These are phyloP conservation scores for Boletus coccyginus DNA, from an alignment of 768 basidiomycete genomes.

Conservation along the genomic window DNA sequence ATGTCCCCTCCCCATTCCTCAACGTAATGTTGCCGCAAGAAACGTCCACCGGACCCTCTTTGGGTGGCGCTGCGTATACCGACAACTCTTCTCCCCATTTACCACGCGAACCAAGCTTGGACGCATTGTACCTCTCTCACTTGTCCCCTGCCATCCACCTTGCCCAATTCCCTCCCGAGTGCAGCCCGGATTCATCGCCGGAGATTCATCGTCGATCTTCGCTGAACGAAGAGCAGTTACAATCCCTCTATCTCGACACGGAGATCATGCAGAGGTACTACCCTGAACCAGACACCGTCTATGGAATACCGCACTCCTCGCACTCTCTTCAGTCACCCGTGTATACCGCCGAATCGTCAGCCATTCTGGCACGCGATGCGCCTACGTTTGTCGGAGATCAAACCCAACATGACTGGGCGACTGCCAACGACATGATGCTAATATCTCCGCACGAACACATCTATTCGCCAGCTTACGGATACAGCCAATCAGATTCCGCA, in stretches of 20 bases:
- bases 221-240: constrained; percentile 22
- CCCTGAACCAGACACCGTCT: constrained; percentile 14
- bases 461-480: constrained; percentile 19
- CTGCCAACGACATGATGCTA: constrained; percentile 13
- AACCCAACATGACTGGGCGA: constrained; percentile 12
- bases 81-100: constrained; percentile 4
- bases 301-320: constrained; percentile 5
- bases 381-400: constrained; percentile 14
- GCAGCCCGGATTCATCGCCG: constrained; percentile 10
- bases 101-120: constrained; percentile 14
- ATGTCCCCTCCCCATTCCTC: constrained; percentile 33
- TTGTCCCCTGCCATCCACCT: constrained; percentile 18
- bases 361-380: constrained; percentile 8
- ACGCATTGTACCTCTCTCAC: constrained; percentile 20
- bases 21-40: constrained; percentile 20
- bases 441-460: constrained; percentile 13
- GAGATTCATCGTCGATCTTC: constrained; percentile 13
- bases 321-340: constrained; percentile 11
- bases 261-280: constrained; percentile 24
- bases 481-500: constrained; percentile 15
- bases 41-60: constrained; percentile 6
- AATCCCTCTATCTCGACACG: constrained; percentile 21
- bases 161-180: constrained; percentile 16
- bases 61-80: constrained; percentile 15
- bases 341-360: constrained; percentile 20